Conservation (phyloP, 148 eudicot species). For the Bassia scoparia region DNA sequence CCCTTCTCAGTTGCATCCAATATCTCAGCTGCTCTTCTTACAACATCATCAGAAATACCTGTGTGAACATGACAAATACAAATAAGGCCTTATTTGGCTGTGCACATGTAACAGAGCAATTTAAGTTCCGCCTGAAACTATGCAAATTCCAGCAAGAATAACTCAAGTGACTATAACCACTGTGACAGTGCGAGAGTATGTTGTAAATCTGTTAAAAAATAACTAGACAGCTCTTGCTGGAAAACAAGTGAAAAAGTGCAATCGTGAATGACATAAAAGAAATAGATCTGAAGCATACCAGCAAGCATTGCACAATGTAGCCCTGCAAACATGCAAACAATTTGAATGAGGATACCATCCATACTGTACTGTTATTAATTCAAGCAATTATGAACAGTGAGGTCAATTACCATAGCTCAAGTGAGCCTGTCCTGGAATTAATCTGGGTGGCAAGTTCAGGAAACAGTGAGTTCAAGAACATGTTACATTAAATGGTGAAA, state of each 20-base stretch:
- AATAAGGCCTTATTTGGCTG: background rate
- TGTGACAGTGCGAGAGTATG: background rate
- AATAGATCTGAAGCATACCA: constrained; percentile 44
- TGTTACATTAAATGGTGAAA: background rate
- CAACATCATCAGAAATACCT: constrained; percentile 78
- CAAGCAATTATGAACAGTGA: background rate
- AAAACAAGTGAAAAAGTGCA: background rate
- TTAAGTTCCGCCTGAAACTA: background rate
- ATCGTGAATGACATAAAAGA: background rate
- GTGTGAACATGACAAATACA: constrained; percentile 4
- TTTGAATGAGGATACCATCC: constrained; percentile 9
- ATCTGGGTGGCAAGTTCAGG: constrained; percentile 37
- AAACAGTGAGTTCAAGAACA: constrained; percentile 10
- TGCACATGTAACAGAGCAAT: background rate
- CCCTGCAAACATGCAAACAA: constrained; percentile 45
- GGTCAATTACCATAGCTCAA: constrained; percentile 78
- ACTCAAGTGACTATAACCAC: constrained; percentile 1
- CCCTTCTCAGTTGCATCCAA: constrained; percentile 45
- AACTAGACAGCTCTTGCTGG: background rate
- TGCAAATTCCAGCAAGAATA: background rate
- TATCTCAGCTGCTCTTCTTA: constrained; percentile 65
- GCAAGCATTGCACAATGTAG: constrained; percentile 93
- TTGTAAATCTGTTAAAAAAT: background rate
- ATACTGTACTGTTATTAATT: background rate
- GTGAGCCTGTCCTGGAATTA: constrained; percentile 90